Base-by-base conservation (phyloP, 2,329 filamentous ascomycete species). In the Aspergillus aculeatus region DNA sequence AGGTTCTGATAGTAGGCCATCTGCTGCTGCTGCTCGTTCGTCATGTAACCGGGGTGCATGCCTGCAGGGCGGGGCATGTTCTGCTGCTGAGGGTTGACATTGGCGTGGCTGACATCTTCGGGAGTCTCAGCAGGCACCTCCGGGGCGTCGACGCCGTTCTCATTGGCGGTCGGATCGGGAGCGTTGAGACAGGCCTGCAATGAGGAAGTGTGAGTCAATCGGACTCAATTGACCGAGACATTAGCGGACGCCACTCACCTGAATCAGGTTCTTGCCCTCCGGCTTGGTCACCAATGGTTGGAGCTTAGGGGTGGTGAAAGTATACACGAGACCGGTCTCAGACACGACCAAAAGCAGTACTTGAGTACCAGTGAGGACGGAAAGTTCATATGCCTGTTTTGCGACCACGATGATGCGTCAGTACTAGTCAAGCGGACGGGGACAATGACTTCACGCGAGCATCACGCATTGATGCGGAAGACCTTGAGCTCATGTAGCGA, bases 181-280 rank as follows among this genome's bases (percentile, higher is more conserved):
- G 95, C 95, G 77, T 99, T 99, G 62, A 99, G 81, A 75, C 95
- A 99, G 54, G 95, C 93, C 94, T 98, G 55, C 31, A 57, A 51
- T n/a, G 19, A n/a, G 47, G 44, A n/a, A 35, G 24, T 19, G 5
- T n/a, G 52, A 47, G 53, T 74, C 54, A 71, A 64, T 38, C 44
- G 31, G 16, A 14, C 24, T 41, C 11, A 35, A 41, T 23, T 32
- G 35, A 24, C 12, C 6, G n/a, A 32, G 7, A 32, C 14, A 47
- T 14, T 19, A 32, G 44, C 21, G 41, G 19, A 14, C 44, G 35
- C 12, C n/a, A 71, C 86, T 66, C 86, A 97, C 95, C 88, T 99
- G 95, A 69, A 99, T 98, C 66, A 99, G 83, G 77, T 99, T 99
- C 86, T 99, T 99, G 81, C 95, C 95, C 80, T 98, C 95, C 19